Percentiles rank a stretch among this genome's conserved stretches.
Conservation (phyloP, 2,329 filamentous ascomycete genomes). For the Scedosporium dehoogii region DNA sequence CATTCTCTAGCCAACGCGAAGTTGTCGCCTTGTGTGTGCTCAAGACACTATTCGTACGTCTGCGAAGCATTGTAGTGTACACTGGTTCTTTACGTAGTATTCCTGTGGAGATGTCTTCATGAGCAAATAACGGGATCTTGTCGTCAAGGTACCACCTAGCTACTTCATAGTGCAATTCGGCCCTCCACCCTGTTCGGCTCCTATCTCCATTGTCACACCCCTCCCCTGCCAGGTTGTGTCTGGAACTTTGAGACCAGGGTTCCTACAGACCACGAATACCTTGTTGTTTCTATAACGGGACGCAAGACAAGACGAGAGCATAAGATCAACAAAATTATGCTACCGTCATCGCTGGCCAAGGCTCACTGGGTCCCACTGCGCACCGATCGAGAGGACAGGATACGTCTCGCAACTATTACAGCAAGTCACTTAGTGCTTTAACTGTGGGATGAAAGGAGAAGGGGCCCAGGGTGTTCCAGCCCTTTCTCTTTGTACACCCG, state of each 20-base stretch:
- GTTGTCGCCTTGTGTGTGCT: neutral
- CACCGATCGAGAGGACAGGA: conserved; percentile 32
- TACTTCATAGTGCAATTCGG: neutral
- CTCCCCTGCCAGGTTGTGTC: conserved; percentile 13
- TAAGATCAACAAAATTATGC: conserved; percentile 51
- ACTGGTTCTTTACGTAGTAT: neutral
- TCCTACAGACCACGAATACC: conserved; percentile 12
- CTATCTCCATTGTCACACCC: conserved; percentile 10
- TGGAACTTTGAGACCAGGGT: conserved; percentile 16
- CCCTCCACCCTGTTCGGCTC: neutral
- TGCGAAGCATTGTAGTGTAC: neutral
- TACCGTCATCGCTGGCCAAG: conserved; percentile 38
- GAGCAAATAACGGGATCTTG: neutral
- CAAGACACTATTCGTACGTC: neutral
- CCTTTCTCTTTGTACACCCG: conserved; percentile 14
- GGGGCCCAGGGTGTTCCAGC: conserved; percentile 20
- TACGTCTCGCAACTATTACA: conserved; percentile 32
- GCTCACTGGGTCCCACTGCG: conserved; percentile 29
- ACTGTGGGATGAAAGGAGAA: conserved; percentile 29
- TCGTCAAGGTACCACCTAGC: neutral
- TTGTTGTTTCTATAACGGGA: conserved; percentile 40
- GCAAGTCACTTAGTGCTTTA: conserved; percentile 38
- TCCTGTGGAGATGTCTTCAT: neutral
- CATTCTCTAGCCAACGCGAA: conserved; percentile 22
- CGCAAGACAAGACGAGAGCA: conserved; percentile 36